Evolutionary conservation across 2,329 filamentous ascomycete genomes (phyloP).

Genomic region (Ceratocystis variospora): DNA sequence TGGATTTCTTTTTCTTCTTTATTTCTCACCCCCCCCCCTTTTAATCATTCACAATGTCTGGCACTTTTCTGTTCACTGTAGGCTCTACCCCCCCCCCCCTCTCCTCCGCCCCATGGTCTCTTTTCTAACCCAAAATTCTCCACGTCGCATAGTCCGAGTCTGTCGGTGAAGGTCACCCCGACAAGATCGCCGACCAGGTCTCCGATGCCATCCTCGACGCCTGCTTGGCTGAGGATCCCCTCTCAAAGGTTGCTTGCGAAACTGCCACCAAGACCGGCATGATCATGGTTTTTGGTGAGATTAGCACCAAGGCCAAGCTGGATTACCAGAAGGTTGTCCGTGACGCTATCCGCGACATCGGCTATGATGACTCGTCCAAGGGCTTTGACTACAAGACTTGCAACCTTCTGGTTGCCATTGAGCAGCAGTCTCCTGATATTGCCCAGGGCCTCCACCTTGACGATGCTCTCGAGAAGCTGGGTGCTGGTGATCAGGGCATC

Average conservation of each 20-base stretch:
- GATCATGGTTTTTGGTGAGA: slow-evolving; percentile 98
- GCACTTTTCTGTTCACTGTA: slow-evolving; percentile 75
- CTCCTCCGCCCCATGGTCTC: background rate
- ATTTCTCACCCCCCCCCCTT: slow-evolving; percentile 17
- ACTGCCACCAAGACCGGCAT: slow-evolving; percentile 99
- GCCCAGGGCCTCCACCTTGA: slow-evolving; percentile 98
- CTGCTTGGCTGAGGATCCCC: slow-evolving; percentile 82
- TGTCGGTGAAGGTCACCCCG: slow-evolving; percentile 80
- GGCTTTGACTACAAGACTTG: slow-evolving; percentile 99
- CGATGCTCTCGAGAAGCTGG: slow-evolving; percentile 90
- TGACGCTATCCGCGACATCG: slow-evolving; percentile 91
- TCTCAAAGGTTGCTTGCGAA: slow-evolving; percentile 98
- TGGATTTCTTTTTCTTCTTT: slow-evolving; percentile 17
- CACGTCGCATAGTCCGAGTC: slow-evolving; percentile 54
- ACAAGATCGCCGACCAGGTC: slow-evolving; percentile 97
- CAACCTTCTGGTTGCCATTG: slow-evolving; percentile 96
- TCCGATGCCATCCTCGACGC: slow-evolving; percentile 98
- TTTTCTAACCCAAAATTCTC: slow-evolving; percentile 22
- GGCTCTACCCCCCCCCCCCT: slow-evolving; percentile 22
- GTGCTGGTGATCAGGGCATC: slow-evolving; percentile 99
- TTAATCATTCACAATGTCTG: slow-evolving; percentile 44
- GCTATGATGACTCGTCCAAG: slow-evolving; percentile 93
- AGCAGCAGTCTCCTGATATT: slow-evolving; percentile 98
- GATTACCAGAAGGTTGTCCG: slow-evolving; percentile 99
- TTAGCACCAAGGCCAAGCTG: slow-evolving; percentile 86